Conservation (phyloP, 306 rosid species). For the Vigna trinervia region DNA sequence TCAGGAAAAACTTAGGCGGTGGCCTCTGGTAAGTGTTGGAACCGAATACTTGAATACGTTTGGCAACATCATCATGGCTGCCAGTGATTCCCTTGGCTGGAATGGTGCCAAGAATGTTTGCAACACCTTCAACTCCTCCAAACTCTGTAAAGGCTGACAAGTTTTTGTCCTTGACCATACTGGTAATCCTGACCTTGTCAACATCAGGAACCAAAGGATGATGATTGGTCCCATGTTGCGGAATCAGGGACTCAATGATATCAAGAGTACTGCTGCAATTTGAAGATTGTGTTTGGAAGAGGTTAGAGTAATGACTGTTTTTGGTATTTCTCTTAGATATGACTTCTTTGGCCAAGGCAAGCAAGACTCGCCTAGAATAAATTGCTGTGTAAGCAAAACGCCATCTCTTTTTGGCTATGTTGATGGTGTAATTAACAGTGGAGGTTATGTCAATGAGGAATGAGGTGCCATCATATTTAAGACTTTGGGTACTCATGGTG, state of each 20-base stretch:
- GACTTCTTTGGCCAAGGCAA: slow-evolving; percentile 55
- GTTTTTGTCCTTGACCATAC: slow-evolving; percentile 63
- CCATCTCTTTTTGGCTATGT: slow-evolving; percentile 64
- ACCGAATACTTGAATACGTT: slow-evolving; percentile 54
- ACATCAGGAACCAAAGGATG: slow-evolving; percentile 3
- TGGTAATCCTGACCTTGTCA: slow-evolving; percentile 47
- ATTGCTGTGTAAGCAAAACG: slow-evolving; percentile 66
- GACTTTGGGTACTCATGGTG: slow-evolving; percentile 45
- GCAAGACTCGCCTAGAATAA: slow-evolving; percentile 60
- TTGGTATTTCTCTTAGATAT: slow-evolving; percentile 48
- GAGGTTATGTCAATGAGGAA: slow-evolving; percentile 47
- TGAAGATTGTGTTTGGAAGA: slow-evolving; percentile 42
- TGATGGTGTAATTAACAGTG: slow-evolving; percentile 32
- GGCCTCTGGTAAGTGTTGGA: slow-evolving; percentile 73
- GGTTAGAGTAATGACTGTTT: slow-evolving; percentile 20
- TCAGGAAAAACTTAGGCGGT: slow-evolving; percentile 66
- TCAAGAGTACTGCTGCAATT: slow-evolving; percentile 26
- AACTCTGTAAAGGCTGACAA: slow-evolving; percentile 29
- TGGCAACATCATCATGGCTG: slow-evolving; percentile 43
- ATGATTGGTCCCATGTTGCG: slow-evolving; percentile 20
- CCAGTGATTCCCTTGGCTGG: slow-evolving; percentile 59
- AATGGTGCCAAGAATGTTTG: slow-evolving; percentile 49
- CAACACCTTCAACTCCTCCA: slow-evolving; percentile 61
- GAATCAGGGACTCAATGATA: slow-evolving; percentile 44
- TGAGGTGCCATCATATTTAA: slow-evolving; percentile 6